Evolutionary conservation across 1,284 basidiomycete genomes (phyloP).

Genomic region (Tranzscheliella williamsii): DNA sequence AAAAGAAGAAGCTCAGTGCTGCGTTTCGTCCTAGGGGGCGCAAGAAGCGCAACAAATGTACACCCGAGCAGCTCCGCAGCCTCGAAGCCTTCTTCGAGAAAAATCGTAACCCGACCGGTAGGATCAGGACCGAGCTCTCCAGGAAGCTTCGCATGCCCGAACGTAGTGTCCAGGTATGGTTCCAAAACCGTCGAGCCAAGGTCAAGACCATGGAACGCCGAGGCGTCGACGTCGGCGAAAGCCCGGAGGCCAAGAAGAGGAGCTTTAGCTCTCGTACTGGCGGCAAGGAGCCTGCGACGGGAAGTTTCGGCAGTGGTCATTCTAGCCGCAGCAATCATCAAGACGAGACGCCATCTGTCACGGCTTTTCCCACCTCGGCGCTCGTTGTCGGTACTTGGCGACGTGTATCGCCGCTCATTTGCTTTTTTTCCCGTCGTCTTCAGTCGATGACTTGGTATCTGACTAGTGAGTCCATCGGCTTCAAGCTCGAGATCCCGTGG

Average conservation of each 20-base stretch:
- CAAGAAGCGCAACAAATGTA: constrained; percentile 53
- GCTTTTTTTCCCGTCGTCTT: constrained; percentile 47
- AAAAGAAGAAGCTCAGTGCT: constrained; percentile 29
- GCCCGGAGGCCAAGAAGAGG: background rate
- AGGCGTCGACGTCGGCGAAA: constrained; percentile 5
- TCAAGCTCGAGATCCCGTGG: constrained; percentile 51
- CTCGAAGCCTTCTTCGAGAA: constrained; percentile 46
- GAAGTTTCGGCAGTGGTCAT: background rate
- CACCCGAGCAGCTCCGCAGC: constrained; percentile 38
- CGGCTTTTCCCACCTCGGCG: constrained; percentile 38
- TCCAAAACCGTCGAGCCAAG: constrained; percentile 46
- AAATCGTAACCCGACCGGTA: constrained; percentile 50
- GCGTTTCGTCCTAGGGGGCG: constrained; percentile 33
- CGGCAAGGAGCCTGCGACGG: background rate
- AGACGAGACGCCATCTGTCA: constrained; percentile 20
- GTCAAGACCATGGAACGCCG: constrained; percentile 38
- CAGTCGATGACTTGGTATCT: constrained; percentile 48
- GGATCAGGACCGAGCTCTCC: constrained; percentile 38
- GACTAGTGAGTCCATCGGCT: constrained; percentile 47
- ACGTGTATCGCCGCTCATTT: constrained; percentile 47
- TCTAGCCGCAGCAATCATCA: constrained; percentile 2
- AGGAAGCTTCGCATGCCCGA: constrained; percentile 44
- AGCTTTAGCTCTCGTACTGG: background rate
- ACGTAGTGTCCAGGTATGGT: constrained; percentile 52
- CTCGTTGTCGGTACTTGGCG: constrained; percentile 50